phyloP scores from a whole-genome alignment of 2,329 filamentous ascomycete species.

The Ramularia endophylla region DNA sequence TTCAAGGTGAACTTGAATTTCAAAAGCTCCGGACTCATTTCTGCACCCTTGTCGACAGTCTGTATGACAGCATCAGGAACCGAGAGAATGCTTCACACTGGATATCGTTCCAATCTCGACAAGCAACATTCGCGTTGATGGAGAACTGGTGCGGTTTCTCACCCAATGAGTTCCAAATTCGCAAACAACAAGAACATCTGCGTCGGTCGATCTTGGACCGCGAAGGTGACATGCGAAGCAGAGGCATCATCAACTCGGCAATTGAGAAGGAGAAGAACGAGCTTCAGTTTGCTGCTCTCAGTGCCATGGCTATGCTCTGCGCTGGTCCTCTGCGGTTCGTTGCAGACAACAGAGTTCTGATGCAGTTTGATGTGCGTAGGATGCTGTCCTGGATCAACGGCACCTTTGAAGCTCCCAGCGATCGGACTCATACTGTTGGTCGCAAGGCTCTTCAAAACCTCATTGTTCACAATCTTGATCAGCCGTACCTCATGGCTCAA shows the following conservation, averaged over 20 bases:
- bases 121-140: constrained; percentile 94
- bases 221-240: constrained; percentile 64
- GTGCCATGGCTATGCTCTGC: constrained; percentile 91
- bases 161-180: constrained; percentile 78
- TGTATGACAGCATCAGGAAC: constrained; percentile 86
- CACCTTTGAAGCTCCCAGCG: constrained; percentile 87
- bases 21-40: constrained; percentile 89
- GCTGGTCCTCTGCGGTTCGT: constrained; percentile 75
- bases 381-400: constrained; percentile 95
- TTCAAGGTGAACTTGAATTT: constrained; percentile 92
- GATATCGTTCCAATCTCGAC: constrained; percentile 96
- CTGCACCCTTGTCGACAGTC: constrained; percentile 84
- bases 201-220: constrained; percentile 76
- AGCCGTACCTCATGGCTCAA: constrained; percentile 77
- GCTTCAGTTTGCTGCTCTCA: constrained; percentile 80
- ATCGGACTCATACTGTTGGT: constrained; percentile 86
- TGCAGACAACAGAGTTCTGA: constrained; percentile 77
- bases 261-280: constrained; percentile 98
- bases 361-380: constrained; percentile 86
- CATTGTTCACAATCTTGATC: constrained; percentile 83
- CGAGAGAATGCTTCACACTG: constrained; percentile 81
- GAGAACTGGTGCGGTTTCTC: constrained; percentile 99
- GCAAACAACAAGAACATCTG: constrained; percentile 79
- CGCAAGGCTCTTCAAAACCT: constrained; percentile 82
- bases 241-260: constrained; percentile 73